Evolutionary conservation across 345 rosid genomes (phyloP).

Genomic region (Brassica cretica): DNA sequence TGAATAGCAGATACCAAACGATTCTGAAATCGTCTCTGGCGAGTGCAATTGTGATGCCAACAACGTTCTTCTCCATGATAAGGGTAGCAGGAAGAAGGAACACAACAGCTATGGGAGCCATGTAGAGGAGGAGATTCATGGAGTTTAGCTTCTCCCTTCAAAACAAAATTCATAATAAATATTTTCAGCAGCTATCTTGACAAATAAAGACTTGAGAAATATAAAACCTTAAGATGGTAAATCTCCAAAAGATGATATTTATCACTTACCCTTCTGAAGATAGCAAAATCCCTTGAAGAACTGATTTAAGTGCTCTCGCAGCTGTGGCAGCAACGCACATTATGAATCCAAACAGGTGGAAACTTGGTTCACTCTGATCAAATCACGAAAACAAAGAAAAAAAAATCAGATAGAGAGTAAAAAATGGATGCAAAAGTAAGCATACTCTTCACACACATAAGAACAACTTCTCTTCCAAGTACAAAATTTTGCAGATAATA

Average conservation of each 20-base stretch:
- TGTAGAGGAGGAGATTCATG: constrained; percentile 94
- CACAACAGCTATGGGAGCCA: constrained; percentile 98
- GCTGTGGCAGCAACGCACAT: constrained; percentile 94
- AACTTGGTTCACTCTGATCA: constrained; percentile 89
- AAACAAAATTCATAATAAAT: constrained; percentile 14
- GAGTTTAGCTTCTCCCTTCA: constrained; percentile 97
- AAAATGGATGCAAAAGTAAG: neutral
- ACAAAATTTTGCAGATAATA: neutral
- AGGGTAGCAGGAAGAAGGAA: constrained; percentile 93
- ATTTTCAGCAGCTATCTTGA: constrained; percentile 24
- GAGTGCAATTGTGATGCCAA: constrained; percentile 91
- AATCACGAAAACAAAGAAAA: neutral
- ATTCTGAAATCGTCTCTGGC: constrained; percentile 88
- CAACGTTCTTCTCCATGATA: constrained; percentile 91
- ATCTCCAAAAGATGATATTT: neutral
- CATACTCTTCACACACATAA: neutral
- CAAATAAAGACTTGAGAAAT: neutral
- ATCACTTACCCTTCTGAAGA: constrained; percentile 91
- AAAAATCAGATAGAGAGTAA: neutral
- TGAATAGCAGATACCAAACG: constrained; percentile 92
- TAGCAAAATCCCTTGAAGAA: constrained; percentile 93
- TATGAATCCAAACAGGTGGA: constrained; percentile 93
- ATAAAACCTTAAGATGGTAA: neutral
- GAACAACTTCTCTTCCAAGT: neutral
- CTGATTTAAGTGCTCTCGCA: constrained; percentile 97